A percentile compares a stretch with the other conserved stretches of the same genome.
Evolutionary conservation across 176 grass and related monocot species (phyloP).

Genomic region (Elaeis guineensis): DNA sequence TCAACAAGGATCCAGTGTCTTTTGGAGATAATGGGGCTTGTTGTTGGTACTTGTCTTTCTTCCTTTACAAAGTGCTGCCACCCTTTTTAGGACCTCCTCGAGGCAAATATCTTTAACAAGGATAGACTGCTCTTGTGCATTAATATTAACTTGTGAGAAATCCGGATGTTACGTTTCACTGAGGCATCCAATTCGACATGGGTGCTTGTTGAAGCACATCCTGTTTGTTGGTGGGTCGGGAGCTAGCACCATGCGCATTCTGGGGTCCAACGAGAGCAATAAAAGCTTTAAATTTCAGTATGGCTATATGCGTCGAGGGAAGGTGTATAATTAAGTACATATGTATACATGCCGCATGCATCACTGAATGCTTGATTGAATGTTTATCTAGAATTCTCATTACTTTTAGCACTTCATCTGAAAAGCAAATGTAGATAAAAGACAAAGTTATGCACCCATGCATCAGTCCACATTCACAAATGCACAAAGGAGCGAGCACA

Average conservation of each 20-base stretch:
- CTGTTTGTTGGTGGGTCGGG: conserved; percentile 18
- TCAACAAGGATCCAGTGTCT: too few species aligned
- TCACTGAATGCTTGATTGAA: too few species aligned
- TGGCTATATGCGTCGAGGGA: too few species aligned
- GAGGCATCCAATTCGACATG: conserved; percentile 11
- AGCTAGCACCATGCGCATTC: conserved; percentile 17
- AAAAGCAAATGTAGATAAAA: too few species aligned
- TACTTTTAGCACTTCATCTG: too few species aligned
- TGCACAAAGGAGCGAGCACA: too few species aligned
- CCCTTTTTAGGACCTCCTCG: conserved; percentile 40
- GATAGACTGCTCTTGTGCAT: conserved; percentile 20
- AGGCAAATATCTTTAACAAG: conserved; percentile 36
- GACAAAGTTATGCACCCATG: too few species aligned
- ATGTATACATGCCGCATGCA: too few species aligned
- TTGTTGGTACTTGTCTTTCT: conserved; percentile 25
- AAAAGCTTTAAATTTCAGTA: too few species aligned
- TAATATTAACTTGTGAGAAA: conserved; percentile 32
- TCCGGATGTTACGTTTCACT: conserved; percentile 15
- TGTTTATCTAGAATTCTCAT: too few species aligned
- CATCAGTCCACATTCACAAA: too few species aligned
- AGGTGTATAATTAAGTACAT: too few species aligned
- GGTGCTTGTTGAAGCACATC: conserved; percentile 34
- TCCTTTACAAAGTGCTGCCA: conserved; percentile 42
- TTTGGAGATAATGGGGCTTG: conserved; percentile 27
- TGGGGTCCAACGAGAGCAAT: conserved; percentile 17